These are phyloP conservation scores for Puccinia polysora DNA, from an alignment of 1,284 basidiomycete species.

Conservation along the genomic window DNA sequence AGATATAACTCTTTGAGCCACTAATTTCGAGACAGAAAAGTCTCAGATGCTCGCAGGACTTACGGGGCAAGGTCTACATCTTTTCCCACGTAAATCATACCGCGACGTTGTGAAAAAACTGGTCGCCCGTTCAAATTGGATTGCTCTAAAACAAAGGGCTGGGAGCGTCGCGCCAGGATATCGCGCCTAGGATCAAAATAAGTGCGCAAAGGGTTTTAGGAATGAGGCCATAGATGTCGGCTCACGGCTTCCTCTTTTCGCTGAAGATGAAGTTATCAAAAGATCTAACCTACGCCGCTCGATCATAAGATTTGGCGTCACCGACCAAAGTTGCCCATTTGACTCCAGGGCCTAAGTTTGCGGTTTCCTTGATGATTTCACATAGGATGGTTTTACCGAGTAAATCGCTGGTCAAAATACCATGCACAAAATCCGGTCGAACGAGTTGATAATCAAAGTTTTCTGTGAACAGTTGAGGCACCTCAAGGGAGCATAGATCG, in stretches of 20 bases:
- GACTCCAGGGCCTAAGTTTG: slow-evolving; percentile 34
- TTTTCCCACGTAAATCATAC: slow-evolving; percentile 43
- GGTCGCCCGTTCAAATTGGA: slow-evolving; percentile 13
- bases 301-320: slow-evolving; percentile 35
- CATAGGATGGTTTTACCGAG: slow-evolving; percentile 91
- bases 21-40: neutral
- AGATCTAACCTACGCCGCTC: slow-evolving; percentile 28
- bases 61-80: slow-evolving; percentile 43
- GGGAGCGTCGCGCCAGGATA: slow-evolving; percentile 34
- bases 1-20: too few species aligned
- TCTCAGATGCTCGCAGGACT: too few species aligned
- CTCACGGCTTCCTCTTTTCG: too few species aligned
- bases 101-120: slow-evolving; percentile 30
- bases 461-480: slow-evolving; percentile 93
- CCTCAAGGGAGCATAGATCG: slow-evolving; percentile 74
- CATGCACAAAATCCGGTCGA: slow-evolving; percentile 86
- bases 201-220: neutral
- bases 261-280: slow-evolving; percentile 9
- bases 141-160: slow-evolving; percentile 39
- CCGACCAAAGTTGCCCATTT: slow-evolving; percentile 36
- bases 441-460: slow-evolving; percentile 97
- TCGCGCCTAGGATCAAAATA: slow-evolving; percentile 22
- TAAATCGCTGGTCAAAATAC: slow-evolving; percentile 90
- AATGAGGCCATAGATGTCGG: neutral
- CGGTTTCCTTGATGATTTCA: slow-evolving; percentile 64